Conservation (phyloP, 2,329 filamentous ascomycete species). For the Chaetomium globosum region DNA sequence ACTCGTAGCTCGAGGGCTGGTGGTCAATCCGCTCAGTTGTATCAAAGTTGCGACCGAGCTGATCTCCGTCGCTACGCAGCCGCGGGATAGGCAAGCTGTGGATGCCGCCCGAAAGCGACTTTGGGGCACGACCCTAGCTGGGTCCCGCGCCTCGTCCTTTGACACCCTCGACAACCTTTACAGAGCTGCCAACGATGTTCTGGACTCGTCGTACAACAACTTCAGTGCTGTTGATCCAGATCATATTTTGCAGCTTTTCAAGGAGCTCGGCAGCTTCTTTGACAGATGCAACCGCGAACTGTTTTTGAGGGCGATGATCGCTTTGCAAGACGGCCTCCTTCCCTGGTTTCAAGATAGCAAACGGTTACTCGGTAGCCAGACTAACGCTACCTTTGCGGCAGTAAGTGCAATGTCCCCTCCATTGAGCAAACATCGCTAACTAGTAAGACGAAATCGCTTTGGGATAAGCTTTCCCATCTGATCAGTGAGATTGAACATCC, state of each 20-base stretch:
- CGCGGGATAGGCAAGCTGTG: constrained; percentile 63
- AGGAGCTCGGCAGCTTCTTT: constrained; percentile 57
- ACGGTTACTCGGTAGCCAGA: constrained; percentile 47
- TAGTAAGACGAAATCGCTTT: constrained; percentile 52
- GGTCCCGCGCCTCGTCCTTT: constrained; percentile 48
- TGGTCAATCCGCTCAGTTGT: constrained; percentile 36
- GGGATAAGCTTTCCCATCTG: constrained; percentile 52
- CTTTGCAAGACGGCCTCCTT: constrained; percentile 63
- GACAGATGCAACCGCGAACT: constrained; percentile 53
- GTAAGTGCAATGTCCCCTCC: constrained; percentile 47
- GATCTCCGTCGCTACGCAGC: constrained; percentile 54
- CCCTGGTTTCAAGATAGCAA: constrained; percentile 66
- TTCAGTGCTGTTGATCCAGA: constrained; percentile 46
- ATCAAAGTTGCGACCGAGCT: constrained; percentile 48
- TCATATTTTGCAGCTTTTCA: constrained; percentile 50
- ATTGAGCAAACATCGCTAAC: constrained; percentile 37
- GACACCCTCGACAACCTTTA: constrained; percentile 71
- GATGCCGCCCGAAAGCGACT: constrained; percentile 67
- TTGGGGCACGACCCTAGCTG: constrained; percentile 59
- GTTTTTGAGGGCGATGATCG: constrained; percentile 58
- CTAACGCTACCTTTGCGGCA: constrained; percentile 46
- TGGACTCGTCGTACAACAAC: constrained; percentile 56
- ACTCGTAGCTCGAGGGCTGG: constrained; percentile 33
- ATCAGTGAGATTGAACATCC: constrained; percentile 44
- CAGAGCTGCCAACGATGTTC: constrained; percentile 55